phyloP scores from a whole-genome alignment of 768 basidiomycete species.

The Xerocomellus dryophilus region DNA sequence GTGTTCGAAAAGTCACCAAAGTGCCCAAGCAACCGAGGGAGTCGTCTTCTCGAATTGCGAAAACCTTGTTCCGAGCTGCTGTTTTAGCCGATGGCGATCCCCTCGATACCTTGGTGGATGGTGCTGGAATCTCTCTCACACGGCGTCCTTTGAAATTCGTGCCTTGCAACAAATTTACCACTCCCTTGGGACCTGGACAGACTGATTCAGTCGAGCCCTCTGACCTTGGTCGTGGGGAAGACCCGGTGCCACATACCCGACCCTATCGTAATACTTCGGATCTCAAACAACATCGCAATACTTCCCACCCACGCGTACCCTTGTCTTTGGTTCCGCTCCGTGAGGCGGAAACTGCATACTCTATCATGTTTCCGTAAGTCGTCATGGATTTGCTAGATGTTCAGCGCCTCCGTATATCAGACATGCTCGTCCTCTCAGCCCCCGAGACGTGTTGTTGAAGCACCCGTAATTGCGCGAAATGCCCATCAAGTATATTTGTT shows the following conservation, averaged over 20 bases:
- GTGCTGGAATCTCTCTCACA: conserved; percentile 6
- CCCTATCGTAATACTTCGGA: not conserved
- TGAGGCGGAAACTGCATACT: conserved; percentile 29
- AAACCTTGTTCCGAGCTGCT: conserved; percentile 25
- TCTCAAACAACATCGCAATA: conserved; percentile 1
- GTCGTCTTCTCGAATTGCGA: conserved; percentile 7
- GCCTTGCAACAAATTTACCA: conserved; percentile 21
- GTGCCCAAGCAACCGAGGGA: not conserved
- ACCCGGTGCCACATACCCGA: not conserved
- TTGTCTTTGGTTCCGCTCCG: conserved; percentile 24
- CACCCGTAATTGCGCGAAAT: not conserved
- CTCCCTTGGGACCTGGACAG: not conserved
- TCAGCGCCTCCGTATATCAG: not conserved
- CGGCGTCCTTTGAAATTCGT: conserved; percentile 31
- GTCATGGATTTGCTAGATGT: not conserved
- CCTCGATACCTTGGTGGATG: conserved; percentile 12
- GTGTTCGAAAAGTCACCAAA: not conserved
- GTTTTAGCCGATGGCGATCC: conserved; percentile 28
- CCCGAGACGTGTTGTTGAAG: not conserved
- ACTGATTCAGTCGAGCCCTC: not conserved
- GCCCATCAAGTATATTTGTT: not conserved
- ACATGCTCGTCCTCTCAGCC: conserved; percentile 1
- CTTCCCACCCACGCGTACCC: conserved; percentile 10
- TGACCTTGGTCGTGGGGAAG: not conserved
- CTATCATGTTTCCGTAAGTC: conserved; percentile 27